Base-by-base conservation (phyloP, 441 rosid genomes). In the Erysimum cheiri region DNA sequence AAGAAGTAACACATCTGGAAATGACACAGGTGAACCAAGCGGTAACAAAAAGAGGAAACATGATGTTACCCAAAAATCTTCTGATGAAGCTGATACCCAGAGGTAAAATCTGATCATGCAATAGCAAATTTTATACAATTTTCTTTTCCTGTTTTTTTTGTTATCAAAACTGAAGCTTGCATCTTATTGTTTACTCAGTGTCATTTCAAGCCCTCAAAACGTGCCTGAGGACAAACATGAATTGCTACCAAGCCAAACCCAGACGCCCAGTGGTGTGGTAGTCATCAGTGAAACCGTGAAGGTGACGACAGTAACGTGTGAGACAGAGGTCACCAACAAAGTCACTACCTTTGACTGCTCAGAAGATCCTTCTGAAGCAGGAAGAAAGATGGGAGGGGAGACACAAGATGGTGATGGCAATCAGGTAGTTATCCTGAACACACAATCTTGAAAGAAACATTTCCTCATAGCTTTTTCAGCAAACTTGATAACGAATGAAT, bases 1-100 rank as follows among this genome's bases (percentile, higher is more conserved):
- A 73, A 78, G 85, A 63, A 79, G 70, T 60, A 73, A 76, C 10
- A 60, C 71, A 66, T 67, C 77, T 70, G 69, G 53, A 22, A 57
- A 50, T 64, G 76, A 77, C 41, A 19, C 76, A 24, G 60, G 70
- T 40, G 82, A 75, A 75, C 65, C 77, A 37, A 53, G 54, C 44
- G 78, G 60, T 68, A 82, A 69, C 63, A 82, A 87, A 74, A 77
- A 71, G 65, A 76, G 54, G 69, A 71, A 77, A 46, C 78, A 81
- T 46, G 80, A 71, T 41, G 77, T 52, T 32, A 39, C 60, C 32
- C 67, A 54, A 28, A 73, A 64, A 67, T 40, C 69, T 49, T 73
- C 78, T 14, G 81, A 71, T 60, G 84, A 78, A 72, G 75, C 72
- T 68, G 26, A 61, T 46, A 52, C 73, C 48, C 58, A 52, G 47